Evolutionary conservation across 2,329 filamentous ascomycete species (phyloP), one percentile per base, ranked within the genome.

Genomic region (Phialophora tarda): DNA sequence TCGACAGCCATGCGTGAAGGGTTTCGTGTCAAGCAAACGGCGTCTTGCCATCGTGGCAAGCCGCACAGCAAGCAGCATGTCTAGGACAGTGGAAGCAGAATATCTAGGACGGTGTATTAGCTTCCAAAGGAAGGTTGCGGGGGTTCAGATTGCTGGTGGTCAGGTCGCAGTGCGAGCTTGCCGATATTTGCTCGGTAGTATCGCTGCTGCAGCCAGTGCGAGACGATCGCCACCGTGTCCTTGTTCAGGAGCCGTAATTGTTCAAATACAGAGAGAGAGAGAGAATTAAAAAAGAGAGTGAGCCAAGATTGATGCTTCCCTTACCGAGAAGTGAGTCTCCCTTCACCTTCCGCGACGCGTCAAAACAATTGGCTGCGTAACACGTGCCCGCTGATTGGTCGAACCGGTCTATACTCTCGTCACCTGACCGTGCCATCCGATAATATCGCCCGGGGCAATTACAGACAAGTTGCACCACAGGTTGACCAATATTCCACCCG

Each of bases 1-100:
- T 32, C n/a, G 24, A 30, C 10, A 55, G 59, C 59, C 59, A 62
- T 23, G 59, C 38, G 12, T 62, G 59, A 62, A 23, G 23, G 23
- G 28, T 8, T 34, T 24, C 55, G 14, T 54, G 24, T 51, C 48
- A 21, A 24, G 48, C 5, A 51, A 21, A 51, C 24, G 17, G 21
- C 24, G 51, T 8, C 14, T 28, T 44, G 11, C 57, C 24, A 30
- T 17, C 34, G 48, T 41, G 14, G 4, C 34, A 17, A 17, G 34
- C 34, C 12, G 14, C 34, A 17, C 4, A 41, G 34, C 4, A 38
- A 17, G 34, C 34, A 38, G 34, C 34, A 34, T 14, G 32, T 34
- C 32, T 34, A 12, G 32, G 32, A 34, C 12, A 34, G 1, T 38
- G 34, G 34, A 41, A 41, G 34, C 14, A 41, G 34, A 14, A 41